Percentiles rank a stretch among this genome's conserved stretches.
phyloP scores from a whole-genome alignment of 2,329 filamentous ascomycete species.

The Aureobasidium zeae region DNA sequence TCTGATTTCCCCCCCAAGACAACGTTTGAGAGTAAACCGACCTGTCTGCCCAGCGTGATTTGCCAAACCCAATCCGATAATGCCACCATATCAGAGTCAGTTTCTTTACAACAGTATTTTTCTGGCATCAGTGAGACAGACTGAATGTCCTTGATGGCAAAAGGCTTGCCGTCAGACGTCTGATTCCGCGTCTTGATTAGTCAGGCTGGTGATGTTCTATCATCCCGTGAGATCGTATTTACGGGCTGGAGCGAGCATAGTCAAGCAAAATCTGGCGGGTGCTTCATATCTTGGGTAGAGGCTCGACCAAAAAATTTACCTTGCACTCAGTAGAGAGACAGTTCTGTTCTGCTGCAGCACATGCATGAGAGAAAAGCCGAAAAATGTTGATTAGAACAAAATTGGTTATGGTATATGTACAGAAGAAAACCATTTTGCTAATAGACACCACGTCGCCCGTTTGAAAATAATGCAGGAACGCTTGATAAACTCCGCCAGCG shows the following conservation, averaged over 20 bases:
- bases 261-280: background rate
- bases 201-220: slow-evolving; percentile 36
- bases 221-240: background rate
- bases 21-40: too few relatives aligned
- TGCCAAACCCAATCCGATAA: too few relatives aligned
- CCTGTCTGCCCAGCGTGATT: slow-evolving; percentile 64
- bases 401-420: background rate
- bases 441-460: background rate
- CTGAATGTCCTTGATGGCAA: slow-evolving; percentile 62
- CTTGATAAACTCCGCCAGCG: slow-evolving; percentile 12
- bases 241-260: slow-evolving; percentile 5
- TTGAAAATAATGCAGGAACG: slow-evolving; percentile 1
- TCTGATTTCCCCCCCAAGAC: too few relatives aligned
- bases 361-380: too few relatives aligned
- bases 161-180: slow-evolving; percentile 48
- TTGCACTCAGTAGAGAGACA: background rate
- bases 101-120: slow-evolving; percentile 49
- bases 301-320: background rate
- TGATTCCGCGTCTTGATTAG: slow-evolving; percentile 49
- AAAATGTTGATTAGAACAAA: background rate
- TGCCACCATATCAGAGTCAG: slow-evolving; percentile 57
- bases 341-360: too few relatives aligned
- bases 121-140: slow-evolving; percentile 53
- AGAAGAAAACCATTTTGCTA: slow-evolving; percentile 3
- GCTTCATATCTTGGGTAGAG: background rate